phyloP scores from a whole-genome alignment of 1,284 basidiomycete species.

The Tylopilus sp. region DNA sequence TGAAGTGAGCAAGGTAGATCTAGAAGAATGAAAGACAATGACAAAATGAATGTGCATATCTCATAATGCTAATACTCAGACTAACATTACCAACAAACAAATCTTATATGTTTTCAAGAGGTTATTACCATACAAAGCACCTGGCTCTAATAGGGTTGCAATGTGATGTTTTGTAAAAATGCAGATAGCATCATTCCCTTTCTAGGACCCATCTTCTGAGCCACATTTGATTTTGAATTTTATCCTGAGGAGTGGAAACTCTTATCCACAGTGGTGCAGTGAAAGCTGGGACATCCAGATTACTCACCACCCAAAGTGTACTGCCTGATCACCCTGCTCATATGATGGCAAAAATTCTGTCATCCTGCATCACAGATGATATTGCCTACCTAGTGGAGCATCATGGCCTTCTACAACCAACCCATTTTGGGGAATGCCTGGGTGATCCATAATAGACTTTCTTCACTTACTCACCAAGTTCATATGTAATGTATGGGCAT shows the following conservation, averaged over 20 bases:
- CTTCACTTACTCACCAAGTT: not conserved
- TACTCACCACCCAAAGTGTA: not conserved
- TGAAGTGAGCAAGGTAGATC: no score
- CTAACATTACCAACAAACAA: no score
- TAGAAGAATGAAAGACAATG: no score
- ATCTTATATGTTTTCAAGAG: no score
- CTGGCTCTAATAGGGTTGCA: no score
- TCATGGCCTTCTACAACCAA: not conserved
- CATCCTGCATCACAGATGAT: not conserved
- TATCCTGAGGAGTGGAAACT: not conserved
- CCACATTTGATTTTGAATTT: not conserved
- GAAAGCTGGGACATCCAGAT: not conserved
- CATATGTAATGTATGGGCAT: not conserved
- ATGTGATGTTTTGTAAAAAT: no score
- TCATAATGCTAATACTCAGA: no score
- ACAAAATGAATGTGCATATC: no score
- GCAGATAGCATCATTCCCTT: no score
- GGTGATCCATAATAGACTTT: no score
- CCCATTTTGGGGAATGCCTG: not conserved
- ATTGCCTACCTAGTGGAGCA: not conserved
- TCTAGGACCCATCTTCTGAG: not conserved
- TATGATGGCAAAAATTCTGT: constrained; percentile 7
- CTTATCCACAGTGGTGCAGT: not conserved
- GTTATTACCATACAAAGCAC: no score
- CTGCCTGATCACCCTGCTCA: not conserved